Evolutionary conservation across 257 asterid genomes (phyloP), one percentile per base, ranked within the genome.

Genomic region (Solanum chmielewskii): DNA sequence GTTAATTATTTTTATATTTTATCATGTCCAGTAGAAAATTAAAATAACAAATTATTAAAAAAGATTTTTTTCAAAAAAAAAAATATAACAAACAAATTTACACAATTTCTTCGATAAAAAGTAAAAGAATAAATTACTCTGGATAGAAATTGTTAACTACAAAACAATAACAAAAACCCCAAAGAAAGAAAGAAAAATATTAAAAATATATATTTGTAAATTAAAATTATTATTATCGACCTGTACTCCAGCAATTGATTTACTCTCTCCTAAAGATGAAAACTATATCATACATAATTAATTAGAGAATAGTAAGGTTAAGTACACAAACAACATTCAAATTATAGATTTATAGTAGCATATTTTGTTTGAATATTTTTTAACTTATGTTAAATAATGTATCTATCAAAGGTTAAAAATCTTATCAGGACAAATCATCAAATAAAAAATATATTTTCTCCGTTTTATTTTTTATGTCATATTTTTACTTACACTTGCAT

Each of bases 31-130:
- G 0, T 6, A 9, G 1, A 41, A 41, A 41, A 9, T 41, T 41
- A 2, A 52, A 52, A 52, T 49, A 18, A 52, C 6, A 1, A 52
- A 7, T 18, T 52, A 0, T 52, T 52, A 52, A 52, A 52, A 52
- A 52, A 2, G 4, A 18, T 1, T 0, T 1, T 16, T 41, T 52
- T 52, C 15, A 18, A 15, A 0, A 31, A 2, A 7, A 7, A 0
- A 16, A 18, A 1, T 52, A 52, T 18, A 7, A 18, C 62, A 18
- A 52, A 52, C 10, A 52, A 52, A 18, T 52, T 52, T 18, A 52
- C 1, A 52, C 2, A 52, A 52, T 6, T 18, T 6, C 2, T 52
- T 52, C 4, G 18, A 52, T 23, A 10, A 39, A 52, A 18, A 7
- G 16, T 6, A 2, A 49, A 52, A 5, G 2, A 6, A 52, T 29